Evolutionary conservation across 2,329 filamentous ascomycete species (phyloP).

Genomic region (Dactylonectria estremocensis): DNA sequence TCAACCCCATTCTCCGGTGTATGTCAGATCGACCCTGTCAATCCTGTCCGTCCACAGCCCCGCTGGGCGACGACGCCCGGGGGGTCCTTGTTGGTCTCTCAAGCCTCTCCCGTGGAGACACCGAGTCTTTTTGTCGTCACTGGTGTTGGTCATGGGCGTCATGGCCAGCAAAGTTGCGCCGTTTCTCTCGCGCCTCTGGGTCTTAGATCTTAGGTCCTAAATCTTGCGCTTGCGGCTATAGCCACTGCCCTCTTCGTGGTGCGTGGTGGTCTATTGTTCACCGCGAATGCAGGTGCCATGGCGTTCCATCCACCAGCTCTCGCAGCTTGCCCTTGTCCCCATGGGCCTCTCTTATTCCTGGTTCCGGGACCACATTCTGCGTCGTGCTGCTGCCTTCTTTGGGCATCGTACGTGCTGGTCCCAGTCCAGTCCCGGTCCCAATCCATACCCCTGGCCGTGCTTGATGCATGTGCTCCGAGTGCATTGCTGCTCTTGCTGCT

Average conservation of each 20-base stretch:
- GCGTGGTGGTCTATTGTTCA: conserved; percentile 23
- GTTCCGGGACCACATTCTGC: conserved; percentile 27
- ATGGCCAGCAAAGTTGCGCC: neutral
- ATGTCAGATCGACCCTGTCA: conserved; percentile 35
- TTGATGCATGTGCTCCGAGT: conserved; percentile 42
- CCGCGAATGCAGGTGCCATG: conserved; percentile 19
- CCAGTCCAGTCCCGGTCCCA: conserved; percentile 19
- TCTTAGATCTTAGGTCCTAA: neutral
- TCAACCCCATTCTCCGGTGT: conserved; percentile 24
- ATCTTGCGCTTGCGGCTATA: too few species aligned
- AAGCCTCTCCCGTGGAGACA: conserved; percentile 17
- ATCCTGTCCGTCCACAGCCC: conserved; percentile 13
- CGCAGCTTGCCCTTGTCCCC: conserved; percentile 33
- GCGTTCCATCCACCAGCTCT: conserved; percentile 27
- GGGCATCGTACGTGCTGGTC: conserved; percentile 36
- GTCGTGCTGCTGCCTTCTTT: conserved; percentile 44
- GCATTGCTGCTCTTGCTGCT: conserved; percentile 45
- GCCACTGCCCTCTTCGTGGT: conserved; percentile 1
- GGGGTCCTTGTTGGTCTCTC: conserved; percentile 24
- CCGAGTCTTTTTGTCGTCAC: conserved; percentile 31
- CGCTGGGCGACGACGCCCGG: conserved; percentile 20
- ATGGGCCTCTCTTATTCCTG: conserved; percentile 24
- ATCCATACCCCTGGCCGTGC: conserved; percentile 30
- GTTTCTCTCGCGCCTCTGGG: conserved; percentile 2
- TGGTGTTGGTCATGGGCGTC: conserved; percentile 30